phyloP scores from a whole-genome alignment of 352 stramenopile genomes.

The Globisporangium alternatum region DNA sequence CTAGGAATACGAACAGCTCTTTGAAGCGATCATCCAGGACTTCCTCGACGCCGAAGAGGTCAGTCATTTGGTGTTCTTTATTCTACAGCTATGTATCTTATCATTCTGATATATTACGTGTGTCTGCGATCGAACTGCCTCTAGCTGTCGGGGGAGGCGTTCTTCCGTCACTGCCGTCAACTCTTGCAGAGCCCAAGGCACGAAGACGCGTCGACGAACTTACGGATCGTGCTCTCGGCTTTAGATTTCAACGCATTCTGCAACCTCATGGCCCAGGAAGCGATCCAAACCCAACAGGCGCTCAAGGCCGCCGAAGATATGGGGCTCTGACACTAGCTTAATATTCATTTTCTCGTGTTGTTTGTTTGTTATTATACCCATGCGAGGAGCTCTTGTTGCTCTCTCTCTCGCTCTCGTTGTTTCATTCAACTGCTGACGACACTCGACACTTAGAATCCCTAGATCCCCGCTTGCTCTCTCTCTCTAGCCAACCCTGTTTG shows the following conservation, averaged over 20 bases:
- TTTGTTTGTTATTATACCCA: constrained; percentile 39
- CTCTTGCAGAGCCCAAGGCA: constrained; percentile 32
- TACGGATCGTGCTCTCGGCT: constrained; percentile 44
- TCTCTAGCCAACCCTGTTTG: not conserved
- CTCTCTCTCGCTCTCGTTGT: not conserved
- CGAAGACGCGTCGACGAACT: constrained; percentile 34
- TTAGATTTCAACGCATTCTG: constrained; percentile 61
- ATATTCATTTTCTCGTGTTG: constrained; percentile 12
- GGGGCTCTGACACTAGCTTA: constrained; percentile 30
- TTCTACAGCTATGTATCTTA: not conserved
- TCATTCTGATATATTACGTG: not conserved
- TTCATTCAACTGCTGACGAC: not conserved
- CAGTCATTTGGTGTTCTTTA: not conserved
- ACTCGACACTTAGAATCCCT: constrained; percentile 1
- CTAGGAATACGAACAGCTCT: constrained; percentile 52
- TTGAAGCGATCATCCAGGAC: constrained; percentile 33
- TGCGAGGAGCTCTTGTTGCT: constrained; percentile 14
- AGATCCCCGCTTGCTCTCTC: not conserved
- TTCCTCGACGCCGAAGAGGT: constrained; percentile 50
- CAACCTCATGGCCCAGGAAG: constrained; percentile 45
- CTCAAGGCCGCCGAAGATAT: constrained; percentile 55
- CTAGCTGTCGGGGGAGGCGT: constrained; percentile 39
- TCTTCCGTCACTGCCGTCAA: constrained; percentile 44
- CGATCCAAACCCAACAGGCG: constrained; percentile 41
- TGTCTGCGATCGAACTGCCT: not conserved